Conservation (phyloP, 805 yeast species). For the Yamadazyma scolyti region DNA sequence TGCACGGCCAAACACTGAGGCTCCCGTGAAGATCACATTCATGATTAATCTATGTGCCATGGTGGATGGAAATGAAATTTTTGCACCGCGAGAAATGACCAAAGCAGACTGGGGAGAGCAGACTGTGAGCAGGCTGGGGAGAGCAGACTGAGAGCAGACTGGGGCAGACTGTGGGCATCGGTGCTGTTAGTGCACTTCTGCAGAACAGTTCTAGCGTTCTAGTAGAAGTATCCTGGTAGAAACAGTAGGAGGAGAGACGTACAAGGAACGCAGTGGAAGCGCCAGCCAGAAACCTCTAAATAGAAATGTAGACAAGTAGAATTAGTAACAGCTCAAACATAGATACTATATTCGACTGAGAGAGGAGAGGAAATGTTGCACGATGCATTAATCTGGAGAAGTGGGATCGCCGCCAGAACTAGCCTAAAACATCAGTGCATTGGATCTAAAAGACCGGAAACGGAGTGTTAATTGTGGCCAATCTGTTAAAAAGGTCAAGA, state of each 20-base stretch:
- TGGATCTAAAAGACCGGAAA: slow-evolving; percentile 71
- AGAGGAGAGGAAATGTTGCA: slow-evolving; percentile 38
- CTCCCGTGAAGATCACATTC: slow-evolving; percentile 90
- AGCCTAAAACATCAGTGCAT: slow-evolving; percentile 23
- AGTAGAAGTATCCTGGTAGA: too few relatives aligned
- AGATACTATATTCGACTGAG: neutral
- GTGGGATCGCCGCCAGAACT: slow-evolving; percentile 17
- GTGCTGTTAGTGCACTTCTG: too few relatives aligned
- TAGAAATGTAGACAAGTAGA: too few relatives aligned
- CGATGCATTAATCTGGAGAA: slow-evolving; percentile 46
- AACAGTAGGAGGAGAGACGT: too few relatives aligned
- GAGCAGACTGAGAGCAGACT: neutral
- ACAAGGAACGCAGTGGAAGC: too few relatives aligned
- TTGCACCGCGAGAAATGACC: too few relatives aligned
- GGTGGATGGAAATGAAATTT: slow-evolving; percentile 5
- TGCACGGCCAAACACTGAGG: slow-evolving; percentile 93
- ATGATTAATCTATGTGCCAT: slow-evolving; percentile 91
- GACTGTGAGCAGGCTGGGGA: neutral
- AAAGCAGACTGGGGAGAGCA: too few relatives aligned
- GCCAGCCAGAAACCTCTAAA: too few relatives aligned
- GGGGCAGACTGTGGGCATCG: too few relatives aligned
- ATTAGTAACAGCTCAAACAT: too few relatives aligned
- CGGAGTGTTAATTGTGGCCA: slow-evolving; percentile 71
- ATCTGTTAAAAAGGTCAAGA: slow-evolving; percentile 71
- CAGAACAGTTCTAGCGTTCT: too few relatives aligned